Evolutionary conservation across 306 rosid species (phyloP).

Genomic region (Hylodesmum podocarpum): DNA sequence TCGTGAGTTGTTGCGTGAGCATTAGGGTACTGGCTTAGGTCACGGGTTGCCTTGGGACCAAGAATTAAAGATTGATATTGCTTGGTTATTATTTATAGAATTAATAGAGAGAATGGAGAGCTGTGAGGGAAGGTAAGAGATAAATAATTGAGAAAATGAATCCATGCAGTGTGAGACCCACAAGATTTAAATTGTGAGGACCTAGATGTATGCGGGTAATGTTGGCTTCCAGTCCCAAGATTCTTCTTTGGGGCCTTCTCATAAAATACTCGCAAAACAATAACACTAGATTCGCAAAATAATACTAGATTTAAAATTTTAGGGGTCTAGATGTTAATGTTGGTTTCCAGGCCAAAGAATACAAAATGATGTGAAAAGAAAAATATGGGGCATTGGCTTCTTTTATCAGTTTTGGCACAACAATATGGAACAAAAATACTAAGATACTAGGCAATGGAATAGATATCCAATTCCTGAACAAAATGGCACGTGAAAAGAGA

Average conservation of each 20-base stretch:
- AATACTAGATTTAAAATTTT: no score
- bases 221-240: neutral
- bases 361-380: no score
- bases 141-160: constrained; percentile 17
- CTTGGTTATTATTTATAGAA: neutral
- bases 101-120: neutral
- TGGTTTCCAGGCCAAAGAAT: neutral
- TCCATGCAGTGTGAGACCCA: constrained; percentile 1
- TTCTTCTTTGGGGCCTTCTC: no score
- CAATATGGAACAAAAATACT: neutral
- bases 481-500: no score
- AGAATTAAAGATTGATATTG: neutral
- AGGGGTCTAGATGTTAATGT: no score
- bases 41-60: constrained; percentile 35
- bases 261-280: no score
- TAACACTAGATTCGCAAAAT: no score
- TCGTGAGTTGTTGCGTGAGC: neutral
- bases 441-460: neutral
- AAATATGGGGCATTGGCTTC: no score
- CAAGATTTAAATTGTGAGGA: constrained; percentile 17
- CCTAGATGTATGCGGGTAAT: constrained; percentile 8
- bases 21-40: constrained; percentile 5
- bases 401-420: no score
- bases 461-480: no score
- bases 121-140: neutral